These are phyloP conservation scores for Backusella macrospora DNA, from an alignment of 192 early-diverging fungal genomes.

Conservation along the genomic window DNA sequence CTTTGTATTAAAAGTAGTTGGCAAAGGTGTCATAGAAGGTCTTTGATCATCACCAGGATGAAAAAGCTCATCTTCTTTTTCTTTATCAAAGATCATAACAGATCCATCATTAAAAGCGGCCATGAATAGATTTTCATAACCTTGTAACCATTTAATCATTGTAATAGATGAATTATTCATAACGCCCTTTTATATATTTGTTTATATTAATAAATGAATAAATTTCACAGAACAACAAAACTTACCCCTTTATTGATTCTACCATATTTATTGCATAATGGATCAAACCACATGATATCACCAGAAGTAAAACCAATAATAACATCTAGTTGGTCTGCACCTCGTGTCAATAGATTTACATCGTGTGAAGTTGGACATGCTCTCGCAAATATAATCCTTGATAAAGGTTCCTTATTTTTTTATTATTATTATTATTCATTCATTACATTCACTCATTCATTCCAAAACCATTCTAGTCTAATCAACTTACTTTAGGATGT, in stretches of 20 bases:
- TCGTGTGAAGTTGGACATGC: constrained; percentile 86
- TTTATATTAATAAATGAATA: background rate
- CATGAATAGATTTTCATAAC: constrained; percentile 84
- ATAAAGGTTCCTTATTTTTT: constrained; percentile 75
- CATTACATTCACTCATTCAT: background rate
- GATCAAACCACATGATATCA: constrained; percentile 88
- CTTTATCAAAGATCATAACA: constrained; percentile 88
- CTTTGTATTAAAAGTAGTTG: constrained; percentile 1
- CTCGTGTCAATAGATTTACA: constrained; percentile 79
- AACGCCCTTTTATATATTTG: constrained; percentile 47
- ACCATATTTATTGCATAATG: constrained; percentile 87
- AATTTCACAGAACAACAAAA: background rate
- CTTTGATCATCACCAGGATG: constrained; percentile 22
- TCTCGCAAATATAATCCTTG: constrained; percentile 74
- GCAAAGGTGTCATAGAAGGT: background rate
- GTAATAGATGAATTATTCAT: constrained; percentile 75
- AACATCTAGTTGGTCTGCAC: constrained; percentile 76
- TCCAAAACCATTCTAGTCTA: background rate
- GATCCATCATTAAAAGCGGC: constrained; percentile 86
- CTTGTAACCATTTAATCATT: constrained; percentile 89
- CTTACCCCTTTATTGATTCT: constrained; percentile 82
- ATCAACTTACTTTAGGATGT: constrained; percentile 57
- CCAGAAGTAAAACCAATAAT: constrained; percentile 83
- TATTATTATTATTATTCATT: background rate
- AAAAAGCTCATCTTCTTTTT: constrained; percentile 79